Evolutionary conservation across 805 yeast genomes (phyloP).

Genomic region (Monosporozyma unispora): DNA sequence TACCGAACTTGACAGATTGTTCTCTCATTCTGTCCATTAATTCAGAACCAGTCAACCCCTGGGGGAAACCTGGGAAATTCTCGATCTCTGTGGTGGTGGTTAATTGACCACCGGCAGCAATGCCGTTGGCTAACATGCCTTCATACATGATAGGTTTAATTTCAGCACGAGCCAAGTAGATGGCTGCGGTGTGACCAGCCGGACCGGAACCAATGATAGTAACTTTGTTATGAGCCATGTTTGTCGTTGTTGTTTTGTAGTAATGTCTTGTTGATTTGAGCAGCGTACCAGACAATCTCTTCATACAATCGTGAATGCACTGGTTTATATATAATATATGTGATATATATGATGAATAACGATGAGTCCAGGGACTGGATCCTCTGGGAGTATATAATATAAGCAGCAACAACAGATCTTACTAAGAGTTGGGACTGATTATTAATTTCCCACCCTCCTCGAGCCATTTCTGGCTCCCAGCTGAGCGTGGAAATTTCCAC

Average conservation of each 20-base stretch:
- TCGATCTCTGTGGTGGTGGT: conserved; percentile 98
- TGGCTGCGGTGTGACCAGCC: conserved; percentile 99
- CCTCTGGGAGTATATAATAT: too few species aligned
- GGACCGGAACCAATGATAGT: conserved; percentile 96
- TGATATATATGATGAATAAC: too few species aligned
- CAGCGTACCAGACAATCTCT: too few species aligned
- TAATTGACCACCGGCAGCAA: conserved; percentile 98
- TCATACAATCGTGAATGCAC: too few species aligned
- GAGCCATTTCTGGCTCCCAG: too few species aligned
- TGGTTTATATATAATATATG: too few species aligned
- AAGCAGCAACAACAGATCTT: too few species aligned
- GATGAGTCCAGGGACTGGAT: too few species aligned
- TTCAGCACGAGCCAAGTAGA: conserved; percentile 94
- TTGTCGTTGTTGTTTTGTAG: background rate
- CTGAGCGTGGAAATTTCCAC: too few species aligned
- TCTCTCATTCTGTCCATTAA: conserved; percentile 92
- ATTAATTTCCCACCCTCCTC: too few species aligned
- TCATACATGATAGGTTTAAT: conserved; percentile 88
- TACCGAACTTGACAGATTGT: conserved; percentile 83
- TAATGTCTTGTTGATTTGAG: background rate
- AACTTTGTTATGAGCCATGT: conserved; percentile 73
- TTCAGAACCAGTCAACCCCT: conserved; percentile 76
- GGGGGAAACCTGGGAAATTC: conserved; percentile 98
- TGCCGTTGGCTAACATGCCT: conserved; percentile 92
- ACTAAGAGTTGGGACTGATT: too few species aligned